phyloP scores from a whole-genome alignment of 306 rosid species.

The Astragalus membranaceus region DNA sequence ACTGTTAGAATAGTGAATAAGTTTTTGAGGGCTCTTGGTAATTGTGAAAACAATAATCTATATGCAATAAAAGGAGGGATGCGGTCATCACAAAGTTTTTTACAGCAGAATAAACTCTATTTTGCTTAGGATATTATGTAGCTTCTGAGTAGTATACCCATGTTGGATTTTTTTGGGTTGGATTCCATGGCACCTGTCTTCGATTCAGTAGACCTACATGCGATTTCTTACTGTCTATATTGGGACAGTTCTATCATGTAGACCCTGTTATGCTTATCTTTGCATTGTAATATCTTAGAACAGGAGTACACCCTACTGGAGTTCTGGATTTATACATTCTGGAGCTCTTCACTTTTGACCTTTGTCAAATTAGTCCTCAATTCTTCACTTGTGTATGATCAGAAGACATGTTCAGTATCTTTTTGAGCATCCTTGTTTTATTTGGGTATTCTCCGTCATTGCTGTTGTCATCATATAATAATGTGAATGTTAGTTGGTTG shows the following conservation, averaged over 20 bases:
- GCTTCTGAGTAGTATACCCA: background rate
- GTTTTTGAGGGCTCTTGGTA: background rate
- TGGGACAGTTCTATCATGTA: background rate
- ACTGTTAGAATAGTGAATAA: background rate
- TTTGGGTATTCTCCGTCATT: background rate
- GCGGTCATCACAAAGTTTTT: background rate
- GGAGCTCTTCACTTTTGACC: background rate
- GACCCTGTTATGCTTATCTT: background rate
- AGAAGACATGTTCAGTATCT: background rate
- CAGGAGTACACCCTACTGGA: background rate
- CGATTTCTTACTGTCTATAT: background rate
- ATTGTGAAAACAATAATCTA: background rate
- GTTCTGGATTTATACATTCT: background rate
- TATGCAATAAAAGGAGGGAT: background rate
- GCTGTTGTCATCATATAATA: background rate
- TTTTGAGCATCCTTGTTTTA: background rate
- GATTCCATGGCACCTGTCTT: background rate
- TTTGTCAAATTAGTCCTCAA: background rate
- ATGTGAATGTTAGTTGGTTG: slow-evolving; percentile 1
- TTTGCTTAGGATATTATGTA: background rate
- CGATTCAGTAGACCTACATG: background rate
- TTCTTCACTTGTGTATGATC: background rate
- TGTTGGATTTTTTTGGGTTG: background rate
- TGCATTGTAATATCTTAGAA: background rate
- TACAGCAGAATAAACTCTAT: background rate